These are phyloP conservation scores for Grigorovia humatica DNA, from an alignment of 805 yeast genomes.

Conservation along the genomic window DNA sequence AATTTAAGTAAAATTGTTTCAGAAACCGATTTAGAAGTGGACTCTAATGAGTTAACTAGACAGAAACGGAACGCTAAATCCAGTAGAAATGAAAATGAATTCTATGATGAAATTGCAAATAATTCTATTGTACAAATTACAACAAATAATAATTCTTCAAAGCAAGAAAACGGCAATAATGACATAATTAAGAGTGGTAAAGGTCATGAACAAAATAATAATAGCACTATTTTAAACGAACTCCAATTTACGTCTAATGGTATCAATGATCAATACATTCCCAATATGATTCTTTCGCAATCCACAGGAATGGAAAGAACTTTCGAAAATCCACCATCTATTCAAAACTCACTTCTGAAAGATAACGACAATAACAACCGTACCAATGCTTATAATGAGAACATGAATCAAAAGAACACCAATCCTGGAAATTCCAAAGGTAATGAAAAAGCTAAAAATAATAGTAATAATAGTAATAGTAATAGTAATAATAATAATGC, in stretches of 20 bases:
- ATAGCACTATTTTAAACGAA: background rate
- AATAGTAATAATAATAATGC: background rate
- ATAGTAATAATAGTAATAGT: background rate
- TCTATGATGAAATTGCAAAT: background rate
- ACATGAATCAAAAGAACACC: too few species aligned
- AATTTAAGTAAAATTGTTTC: constrained; percentile 10
- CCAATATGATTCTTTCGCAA: constrained; percentile 40
- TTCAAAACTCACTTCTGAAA: constrained; percentile 23
- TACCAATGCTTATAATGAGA: too few species aligned
- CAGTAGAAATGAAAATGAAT: background rate
- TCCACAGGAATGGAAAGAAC: constrained; percentile 42
- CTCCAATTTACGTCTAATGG: constrained; percentile 3
- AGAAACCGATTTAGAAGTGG: constrained; percentile 7
- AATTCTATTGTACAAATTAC: background rate
- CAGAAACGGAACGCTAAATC: constrained; percentile 7
- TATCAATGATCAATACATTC: constrained; percentile 27
- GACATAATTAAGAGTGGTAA: background rate
- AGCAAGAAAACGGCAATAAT: background rate
- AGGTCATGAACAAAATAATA: background rate
- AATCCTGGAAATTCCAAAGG: too few species aligned
- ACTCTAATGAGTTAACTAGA: constrained; percentile 14
- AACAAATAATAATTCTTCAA: background rate
- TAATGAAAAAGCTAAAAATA: background rate
- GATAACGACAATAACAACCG: background rate
- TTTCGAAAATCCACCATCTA: constrained; percentile 28